Evolutionary conservation across 768 basidiomycete species (phyloP).

Genomic region (Collybia sp.): DNA sequence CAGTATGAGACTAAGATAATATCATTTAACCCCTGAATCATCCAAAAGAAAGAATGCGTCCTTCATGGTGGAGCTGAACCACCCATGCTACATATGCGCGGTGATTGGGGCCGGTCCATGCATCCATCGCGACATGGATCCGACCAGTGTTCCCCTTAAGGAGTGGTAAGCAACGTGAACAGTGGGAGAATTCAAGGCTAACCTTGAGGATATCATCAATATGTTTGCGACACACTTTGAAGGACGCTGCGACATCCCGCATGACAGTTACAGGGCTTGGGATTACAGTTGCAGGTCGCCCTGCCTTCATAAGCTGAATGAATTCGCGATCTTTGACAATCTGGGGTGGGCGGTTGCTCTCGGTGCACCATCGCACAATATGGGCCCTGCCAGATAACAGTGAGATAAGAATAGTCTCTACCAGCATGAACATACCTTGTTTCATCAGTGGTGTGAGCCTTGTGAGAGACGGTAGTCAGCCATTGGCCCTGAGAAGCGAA

Average conservation of each 20-base stretch:
- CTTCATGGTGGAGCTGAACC: slow-evolving; percentile 18
- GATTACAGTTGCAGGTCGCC: neutral
- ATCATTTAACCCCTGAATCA: slow-evolving; percentile 11
- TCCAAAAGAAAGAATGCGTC: slow-evolving; percentile 15
- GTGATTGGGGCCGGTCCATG: slow-evolving; percentile 30
- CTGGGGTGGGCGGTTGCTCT: neutral
- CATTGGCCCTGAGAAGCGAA: slow-evolving; percentile 18
- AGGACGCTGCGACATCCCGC: slow-evolving; percentile 4
- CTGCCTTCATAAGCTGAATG: neutral
- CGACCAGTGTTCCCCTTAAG: slow-evolving; percentile 6
- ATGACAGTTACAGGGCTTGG: slow-evolving; percentile 2
- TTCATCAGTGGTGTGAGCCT: slow-evolving; percentile 15
- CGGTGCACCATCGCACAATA: neutral
- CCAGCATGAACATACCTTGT: slow-evolving; percentile 10
- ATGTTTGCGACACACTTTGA: neutral
- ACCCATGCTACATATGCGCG: slow-evolving; percentile 19
- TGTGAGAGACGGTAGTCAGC: slow-evolving; percentile 19
- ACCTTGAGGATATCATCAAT: slow-evolving; percentile 8
- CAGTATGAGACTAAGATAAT: slow-evolving; percentile 16
- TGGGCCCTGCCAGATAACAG: slow-evolving; percentile 1
- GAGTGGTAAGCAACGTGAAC: neutral
- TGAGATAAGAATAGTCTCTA: neutral
- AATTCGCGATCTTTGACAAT: slow-evolving; percentile 1
- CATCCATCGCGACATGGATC: slow-evolving; percentile 24
- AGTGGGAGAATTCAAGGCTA: neutral